phyloP scores from a whole-genome alignment of 1,284 basidiomycete genomes.

The Malassezia sp. region DNA sequence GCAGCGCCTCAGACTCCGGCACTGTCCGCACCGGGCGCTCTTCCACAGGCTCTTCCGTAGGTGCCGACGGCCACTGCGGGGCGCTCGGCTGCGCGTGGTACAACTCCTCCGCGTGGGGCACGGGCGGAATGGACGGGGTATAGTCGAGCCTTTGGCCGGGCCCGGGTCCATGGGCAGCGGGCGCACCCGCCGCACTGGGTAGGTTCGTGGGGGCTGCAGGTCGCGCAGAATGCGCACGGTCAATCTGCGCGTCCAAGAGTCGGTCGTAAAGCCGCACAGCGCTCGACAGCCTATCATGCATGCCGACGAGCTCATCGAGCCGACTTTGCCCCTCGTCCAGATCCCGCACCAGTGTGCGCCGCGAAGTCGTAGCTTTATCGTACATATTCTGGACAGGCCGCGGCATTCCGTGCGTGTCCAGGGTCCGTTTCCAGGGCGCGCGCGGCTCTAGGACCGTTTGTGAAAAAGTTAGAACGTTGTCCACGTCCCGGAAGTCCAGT shows the following conservation, averaged over 20 bases:
- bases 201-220: neutral
- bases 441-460: conserved; percentile 20
- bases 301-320: conserved; percentile 73
- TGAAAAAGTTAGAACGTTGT: conserved; percentile 40
- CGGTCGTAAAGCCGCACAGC: conserved; percentile 81
- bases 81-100: no score
- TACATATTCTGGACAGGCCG: conserved; percentile 50
- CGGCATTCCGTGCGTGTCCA: conserved; percentile 6
- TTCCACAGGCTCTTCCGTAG: no score
- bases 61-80: neutral
- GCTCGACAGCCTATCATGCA: conserved; percentile 84
- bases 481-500: conserved; percentile 33
- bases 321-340: conserved; percentile 76
- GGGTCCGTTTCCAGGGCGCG: conserved; percentile 6
- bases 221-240: neutral
- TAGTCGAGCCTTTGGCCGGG: no score
- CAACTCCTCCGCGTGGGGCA: no score
- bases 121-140: no score
- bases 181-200: neutral
- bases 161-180: no score
- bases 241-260: conserved; percentile 69
- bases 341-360: conserved; percentile 72
- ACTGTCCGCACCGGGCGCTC: no score
- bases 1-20: neutral
- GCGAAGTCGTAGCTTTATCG: conserved; percentile 66